These are phyloP conservation scores for Podila verticillata DNA, from an alignment of 192 early-diverging fungal genomes.

Conservation along the genomic window DNA sequence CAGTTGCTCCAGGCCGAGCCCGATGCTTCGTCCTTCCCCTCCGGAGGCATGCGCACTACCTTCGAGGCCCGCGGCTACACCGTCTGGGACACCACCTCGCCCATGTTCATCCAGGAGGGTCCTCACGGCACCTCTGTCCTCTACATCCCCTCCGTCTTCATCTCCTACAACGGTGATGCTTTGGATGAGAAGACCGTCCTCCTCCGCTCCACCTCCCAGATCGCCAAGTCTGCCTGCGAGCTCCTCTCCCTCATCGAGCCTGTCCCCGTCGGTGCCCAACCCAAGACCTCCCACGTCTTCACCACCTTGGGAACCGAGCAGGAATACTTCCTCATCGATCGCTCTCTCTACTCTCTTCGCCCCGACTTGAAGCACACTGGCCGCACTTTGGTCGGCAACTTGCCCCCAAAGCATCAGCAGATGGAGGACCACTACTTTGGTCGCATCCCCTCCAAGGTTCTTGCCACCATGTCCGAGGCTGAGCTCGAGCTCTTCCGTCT, in stretches of 20 bases:
- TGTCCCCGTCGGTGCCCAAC: constrained; percentile 60
- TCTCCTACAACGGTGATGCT: constrained; percentile 99
- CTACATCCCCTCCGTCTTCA: constrained; percentile 98
- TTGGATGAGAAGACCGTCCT: constrained; percentile 99
- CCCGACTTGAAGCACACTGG: constrained; percentile 97
- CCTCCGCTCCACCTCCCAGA: constrained; percentile 88
- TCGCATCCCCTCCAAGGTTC: too few relatives aligned
- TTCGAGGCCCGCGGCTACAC: too few relatives aligned
- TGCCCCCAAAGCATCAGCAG: constrained; percentile 99
- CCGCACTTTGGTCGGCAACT: constrained; percentile 90
- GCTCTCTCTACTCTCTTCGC: too few relatives aligned
- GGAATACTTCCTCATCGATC: constrained; percentile 99
- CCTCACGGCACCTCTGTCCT: constrained; percentile 93
- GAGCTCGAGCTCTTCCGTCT: constrained; percentile 95
- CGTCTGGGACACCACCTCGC: too few relatives aligned
- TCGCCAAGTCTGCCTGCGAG: constrained; percentile 84
- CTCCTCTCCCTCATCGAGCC: constrained; percentile 83
- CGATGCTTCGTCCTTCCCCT: too few relatives aligned
- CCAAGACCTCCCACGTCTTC: constrained; percentile 83
- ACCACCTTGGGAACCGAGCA: constrained; percentile 98
- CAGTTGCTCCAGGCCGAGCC: constrained; percentile 89
- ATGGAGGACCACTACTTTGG: constrained; percentile 99
- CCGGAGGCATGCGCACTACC: too few relatives aligned
- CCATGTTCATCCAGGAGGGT: too few relatives aligned
- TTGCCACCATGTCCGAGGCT: constrained; percentile 91